Base-by-base conservation (phyloP, 305 asterid species). In the Euphrasia arctica region DNA sequence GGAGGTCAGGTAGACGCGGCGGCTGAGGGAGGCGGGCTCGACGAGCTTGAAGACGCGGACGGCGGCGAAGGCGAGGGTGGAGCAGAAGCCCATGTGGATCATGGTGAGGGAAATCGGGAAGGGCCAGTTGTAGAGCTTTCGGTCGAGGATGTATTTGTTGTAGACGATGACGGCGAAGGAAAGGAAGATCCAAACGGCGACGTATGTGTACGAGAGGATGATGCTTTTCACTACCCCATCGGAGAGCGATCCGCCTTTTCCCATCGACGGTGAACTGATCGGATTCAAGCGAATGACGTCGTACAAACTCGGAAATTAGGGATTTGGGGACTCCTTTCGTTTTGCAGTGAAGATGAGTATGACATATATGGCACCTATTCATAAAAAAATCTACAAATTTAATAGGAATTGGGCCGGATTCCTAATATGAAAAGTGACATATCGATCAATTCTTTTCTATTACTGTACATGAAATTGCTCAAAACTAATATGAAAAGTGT, bases 111-210 rank as follows among this genome's bases (percentile, higher is more conserved):
- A 47, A 4, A 47, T 47, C 18, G 52, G 52, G 52, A 47, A 47
- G 15, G 52, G 52, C 52, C 52, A 47, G 15, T 47, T 47, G 18
- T 47, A 47, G 52, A 47, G 52, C 52, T 47, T 47, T 9, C n/a
- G n/a, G 52, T 47, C 52, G 52, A 47, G 52, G 52, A 47, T 47
- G 52, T 47, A 47, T 47, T 47, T 47, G 52, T 47, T 47, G 52
- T 47, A 47, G 14, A 82, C 76, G 63, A 82, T 82, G 29, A 82
- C 84, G 32, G 82, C 70, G 78, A 74, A 77, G 60, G 83, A 81
- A 29, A 81, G 77, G 77, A 79, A 67, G 67, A 78, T 76, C 83
- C 86, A 81, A 7, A 76, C 63, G 58, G 73, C 60, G 9, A 81
- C 82, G 68, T 81, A 78, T 2, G 79, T 70, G 70, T 81, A 81